Base-by-base conservation (phyloP, 2,329 filamentous ascomycete species). In the Corinectria fuckeliana region DNA sequence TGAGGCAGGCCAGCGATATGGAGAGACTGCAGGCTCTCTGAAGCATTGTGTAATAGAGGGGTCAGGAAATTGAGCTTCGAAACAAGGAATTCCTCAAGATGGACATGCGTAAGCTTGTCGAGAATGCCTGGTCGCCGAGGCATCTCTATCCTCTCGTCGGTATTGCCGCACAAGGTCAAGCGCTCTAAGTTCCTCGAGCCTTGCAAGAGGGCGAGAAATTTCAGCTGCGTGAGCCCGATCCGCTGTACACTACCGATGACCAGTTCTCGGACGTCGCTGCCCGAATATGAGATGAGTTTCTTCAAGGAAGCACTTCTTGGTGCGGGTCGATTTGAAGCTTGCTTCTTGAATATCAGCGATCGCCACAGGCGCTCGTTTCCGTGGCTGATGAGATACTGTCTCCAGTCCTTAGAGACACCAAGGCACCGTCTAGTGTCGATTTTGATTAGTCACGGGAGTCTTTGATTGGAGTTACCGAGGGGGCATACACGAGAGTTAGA, bases 401-500 rank as follows among this genome's bases (percentile, higher is more conserved):
- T 71, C 76, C 76, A 77, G 8, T 55, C 39, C 58, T 70, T 75
- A 8, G 69, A 77, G 6, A 77, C 76, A 25, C 65, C 47, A 13
- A 76, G 54, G 39, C 76, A 77, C 38, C 64, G 65, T 5, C 73
- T 75, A 9, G 21, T 21, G 18, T 34, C 9, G 32, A 20, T 10
- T 13, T 6, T n/a, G 7, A 3, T 41, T n/a, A 36, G 32, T 25
- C 7, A 5, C 13, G 8, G 16, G 18, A 18, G 21, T 6, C 20
- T 16, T 9, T 14, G 28, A 6, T 63, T 3, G 23, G 11, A 7
- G 13, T 3, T 3, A 4, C n/a, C 6, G 11, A 26, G 30, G 13
- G n/a, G 10, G 20, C 68, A 30, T 67, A 75, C 72, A 75, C 69
- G 10, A 74, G 60, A 10, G 71, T 66, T 4, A 62, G 50, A n/a